A percentile compares a stretch with the other conserved stretches of the same genome.
These are phyloP conservation scores for Lactarius hatsudake DNA, from an alignment of 768 basidiomycete species.

Conservation along the genomic window DNA sequence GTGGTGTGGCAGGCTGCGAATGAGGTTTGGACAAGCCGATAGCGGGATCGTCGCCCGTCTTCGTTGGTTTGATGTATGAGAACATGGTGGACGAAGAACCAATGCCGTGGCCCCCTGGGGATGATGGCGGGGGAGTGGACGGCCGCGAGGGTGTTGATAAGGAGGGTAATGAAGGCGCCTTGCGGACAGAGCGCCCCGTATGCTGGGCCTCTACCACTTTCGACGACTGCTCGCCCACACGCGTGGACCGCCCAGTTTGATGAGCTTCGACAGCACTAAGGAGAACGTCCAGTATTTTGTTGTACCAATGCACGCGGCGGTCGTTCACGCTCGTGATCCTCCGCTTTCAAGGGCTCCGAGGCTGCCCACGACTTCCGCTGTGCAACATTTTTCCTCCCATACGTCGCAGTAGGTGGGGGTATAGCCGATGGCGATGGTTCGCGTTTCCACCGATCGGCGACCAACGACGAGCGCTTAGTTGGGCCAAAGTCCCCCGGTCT, in stretches of 20 bases:
- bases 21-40: conserved; percentile 25
- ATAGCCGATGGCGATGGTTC: conserved; percentile 7
- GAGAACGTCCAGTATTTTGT: not conserved
- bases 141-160: conserved; percentile 18
- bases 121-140: conserved; percentile 7
- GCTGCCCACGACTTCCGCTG: conserved; percentile 23
- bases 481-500: conserved; percentile 12
- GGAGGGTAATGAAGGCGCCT: conserved; percentile 16
- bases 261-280: conserved; percentile 8
- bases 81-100: conserved; percentile 79
- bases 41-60: conserved; percentile 46
- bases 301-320: conserved; percentile 1
- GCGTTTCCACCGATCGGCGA: conserved; percentile 23
- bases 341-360: conserved; percentile 7
- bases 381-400: not conserved
- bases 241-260: conserved; percentile 11
- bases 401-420: not conserved
- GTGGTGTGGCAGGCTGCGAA: conserved; percentile 29
- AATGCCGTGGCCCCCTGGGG: conserved; percentile 31
- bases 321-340: not conserved
- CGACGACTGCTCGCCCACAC: not conserved
- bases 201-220: conserved; percentile 1
- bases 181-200: conserved; percentile 17
- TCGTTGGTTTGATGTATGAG: conserved; percentile 53
- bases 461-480: conserved; percentile 13